Evolutionary conservation across 2,329 filamentous ascomycete genomes (phyloP).

Genomic region (Myriosclerotinia duriaeana): DNA sequence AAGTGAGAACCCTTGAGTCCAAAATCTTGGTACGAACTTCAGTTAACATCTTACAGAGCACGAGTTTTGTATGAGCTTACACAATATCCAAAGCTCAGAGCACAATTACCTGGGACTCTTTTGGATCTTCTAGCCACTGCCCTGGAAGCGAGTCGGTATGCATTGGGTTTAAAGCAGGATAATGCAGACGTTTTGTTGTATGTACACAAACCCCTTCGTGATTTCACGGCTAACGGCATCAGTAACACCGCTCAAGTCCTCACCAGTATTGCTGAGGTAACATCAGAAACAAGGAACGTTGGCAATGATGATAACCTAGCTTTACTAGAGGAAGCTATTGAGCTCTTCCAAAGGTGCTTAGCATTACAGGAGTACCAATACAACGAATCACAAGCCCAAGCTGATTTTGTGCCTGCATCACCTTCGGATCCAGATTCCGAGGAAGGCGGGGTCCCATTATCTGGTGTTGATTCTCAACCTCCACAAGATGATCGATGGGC

Average conservation of each 20-base stretch:
- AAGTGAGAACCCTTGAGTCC: slow-evolving; percentile 50
- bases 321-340: slow-evolving; percentile 59
- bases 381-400: slow-evolving; percentile 45
- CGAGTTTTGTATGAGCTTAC: slow-evolving; percentile 68
- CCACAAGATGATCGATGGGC: slow-evolving; percentile 44
- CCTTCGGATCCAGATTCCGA: slow-evolving; percentile 41
- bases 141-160: slow-evolving; percentile 62
- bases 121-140: slow-evolving; percentile 58
- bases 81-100: slow-evolving; percentile 62
- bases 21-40: slow-evolving; percentile 5
- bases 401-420: slow-evolving; percentile 26
- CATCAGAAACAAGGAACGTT: slow-evolving; percentile 47
- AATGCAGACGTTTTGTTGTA: slow-evolving; percentile 66
- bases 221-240: slow-evolving; percentile 21
- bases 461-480: slow-evolving; percentile 18
- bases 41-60: slow-evolving; percentile 49
- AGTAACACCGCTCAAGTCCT: slow-evolving; percentile 68
- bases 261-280: slow-evolving; percentile 61
- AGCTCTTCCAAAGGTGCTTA: slow-evolving; percentile 58
- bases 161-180: slow-evolving; percentile 57
- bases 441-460: slow-evolving; percentile 39
- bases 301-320: slow-evolving; percentile 47
- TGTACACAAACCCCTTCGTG: slow-evolving; percentile 20
- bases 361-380: slow-evolving; percentile 52
- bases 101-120: slow-evolving; percentile 54